A percentile compares a stretch with the other conserved stretches of the same genome.
phyloP scores from a whole-genome alignment of 139 green algal genomes.

The Picochlorum costavermella region DNA sequence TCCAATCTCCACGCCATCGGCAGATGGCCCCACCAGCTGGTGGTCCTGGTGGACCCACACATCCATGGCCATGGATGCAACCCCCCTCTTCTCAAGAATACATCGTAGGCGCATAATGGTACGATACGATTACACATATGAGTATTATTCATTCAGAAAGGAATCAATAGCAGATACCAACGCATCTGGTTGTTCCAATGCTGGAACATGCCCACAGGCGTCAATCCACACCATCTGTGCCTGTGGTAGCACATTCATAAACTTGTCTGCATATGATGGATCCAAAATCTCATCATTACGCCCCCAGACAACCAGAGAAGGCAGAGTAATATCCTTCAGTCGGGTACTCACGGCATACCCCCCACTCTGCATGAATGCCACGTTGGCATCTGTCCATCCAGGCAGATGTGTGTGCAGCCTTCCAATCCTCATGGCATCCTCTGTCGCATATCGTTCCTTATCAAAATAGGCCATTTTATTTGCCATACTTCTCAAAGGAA shows the following conservation, averaged over 20 bases:
- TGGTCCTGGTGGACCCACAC: no score
- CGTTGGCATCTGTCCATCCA: constrained; percentile 77
- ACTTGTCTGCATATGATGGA: constrained; percentile 41
- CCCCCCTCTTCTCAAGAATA: no score
- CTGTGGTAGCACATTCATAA: constrained; percentile 42
- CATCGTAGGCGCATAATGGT: no score
- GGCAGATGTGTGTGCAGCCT: constrained; percentile 58
- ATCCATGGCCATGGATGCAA: no score
- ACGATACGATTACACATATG: no score
- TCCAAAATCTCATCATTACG: constrained; percentile 71
- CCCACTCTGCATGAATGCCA: constrained; percentile 84
- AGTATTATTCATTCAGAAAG: constrained; percentile 20
- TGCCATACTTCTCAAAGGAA: constrained; percentile 53
- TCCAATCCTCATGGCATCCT: constrained; percentile 75
- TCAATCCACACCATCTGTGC: constrained; percentile 58
- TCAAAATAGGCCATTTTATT: constrained; percentile 81
- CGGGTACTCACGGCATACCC: constrained; percentile 62
- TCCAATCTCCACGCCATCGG: no score
- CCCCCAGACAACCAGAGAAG: constrained; percentile 86
- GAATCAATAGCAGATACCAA: constrained; percentile 28
- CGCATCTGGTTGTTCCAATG: constrained; percentile 69
- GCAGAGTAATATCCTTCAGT: constrained; percentile 3
- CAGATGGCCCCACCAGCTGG: no score
- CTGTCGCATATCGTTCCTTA: constrained; percentile 56
- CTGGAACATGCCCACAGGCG: constrained; percentile 72